Evolutionary conservation across 2,329 filamentous ascomycete species (phyloP), one percentile per base, ranked within the genome.

Genomic region (Colletotrichum sp.): DNA sequence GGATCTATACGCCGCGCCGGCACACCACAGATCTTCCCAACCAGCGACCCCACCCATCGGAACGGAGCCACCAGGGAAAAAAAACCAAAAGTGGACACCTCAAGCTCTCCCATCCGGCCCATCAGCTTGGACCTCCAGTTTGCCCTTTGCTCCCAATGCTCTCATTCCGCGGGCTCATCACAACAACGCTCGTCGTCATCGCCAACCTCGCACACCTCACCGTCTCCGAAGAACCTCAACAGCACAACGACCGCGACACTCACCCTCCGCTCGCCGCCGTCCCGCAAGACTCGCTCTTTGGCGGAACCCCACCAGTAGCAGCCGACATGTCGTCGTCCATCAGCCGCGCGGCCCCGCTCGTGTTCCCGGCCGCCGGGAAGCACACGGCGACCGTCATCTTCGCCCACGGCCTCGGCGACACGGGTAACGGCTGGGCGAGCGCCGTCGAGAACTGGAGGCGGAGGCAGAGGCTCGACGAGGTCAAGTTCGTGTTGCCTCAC

Each of bases 361-460:
- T 97, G 24, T 93, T 98, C 76, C 95, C 95, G 32, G 95, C 96
- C 55, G 87, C 95, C 39, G 94, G 92, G 83, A 92, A 92, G 82
- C 97, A 99, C 86, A 98, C 97, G 49, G 96, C 96, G 28, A 98
- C 96, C 5, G 94, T 99, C 81, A 99, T 99, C 81, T 96, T 98
- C 85, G 90, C 95, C 68, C 97, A 99, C 84, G 97, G 97, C 16
- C 89, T 99, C 52, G 97, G 97, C 78, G 97, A 99, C 83, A 94
- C 90, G 34, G 95, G 94, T 59, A 88, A 91, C 79, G 95, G 95
- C 79, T 96, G 95, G 96, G 90, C 94, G 60, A 92, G 92, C 73
- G 91, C 97, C 24, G 95, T 97, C 36, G 93, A 98, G 88, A 95
- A 96, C 85, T 98, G 94, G 94, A 93, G 95, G 71, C 90, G 93